These are phyloP conservation scores for Paraphoma sp. DNA, from an alignment of 2,329 filamentous ascomycete genomes.

Conservation along the genomic window DNA sequence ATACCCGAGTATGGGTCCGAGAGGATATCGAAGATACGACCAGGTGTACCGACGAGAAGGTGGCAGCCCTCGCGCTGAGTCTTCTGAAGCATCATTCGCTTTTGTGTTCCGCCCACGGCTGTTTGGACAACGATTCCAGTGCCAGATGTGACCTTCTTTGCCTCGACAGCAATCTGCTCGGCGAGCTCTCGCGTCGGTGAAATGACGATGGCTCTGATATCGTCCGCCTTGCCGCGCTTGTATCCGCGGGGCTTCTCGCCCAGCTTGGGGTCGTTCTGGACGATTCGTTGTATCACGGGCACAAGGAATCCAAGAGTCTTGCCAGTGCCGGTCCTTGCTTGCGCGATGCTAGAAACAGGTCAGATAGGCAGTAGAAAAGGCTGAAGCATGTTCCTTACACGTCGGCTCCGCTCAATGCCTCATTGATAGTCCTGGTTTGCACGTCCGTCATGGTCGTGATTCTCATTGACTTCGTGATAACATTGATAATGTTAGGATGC, in stretches of 20 bases:
- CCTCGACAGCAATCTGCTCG: constrained; percentile 74
- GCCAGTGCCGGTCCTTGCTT: constrained; percentile 95
- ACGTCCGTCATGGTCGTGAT: constrained; percentile 92
- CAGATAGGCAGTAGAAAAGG: constrained; percentile 11
- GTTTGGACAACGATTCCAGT: constrained; percentile 75
- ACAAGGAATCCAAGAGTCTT: constrained; percentile 95
- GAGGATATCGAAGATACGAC: constrained; percentile 83
- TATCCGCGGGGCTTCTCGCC: constrained; percentile 52
- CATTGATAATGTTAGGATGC: constrained; percentile 68
- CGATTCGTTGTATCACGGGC: constrained; percentile 81
- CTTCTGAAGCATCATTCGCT: constrained; percentile 68
- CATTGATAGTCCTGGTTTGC: constrained; percentile 81
- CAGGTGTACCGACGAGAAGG: constrained; percentile 88
- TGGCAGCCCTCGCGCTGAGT: constrained; percentile 83
- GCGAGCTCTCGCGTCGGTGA: constrained; percentile 69
- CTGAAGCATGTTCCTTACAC: constrained; percentile 66
- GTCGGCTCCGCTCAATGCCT: constrained; percentile 80
- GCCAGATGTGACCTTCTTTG: constrained; percentile 67
- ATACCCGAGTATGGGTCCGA: constrained; percentile 69
- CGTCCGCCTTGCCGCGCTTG: constrained; percentile 53
- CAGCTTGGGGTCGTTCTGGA: constrained; percentile 68
- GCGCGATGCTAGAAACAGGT: constrained; percentile 65
- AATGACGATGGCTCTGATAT: constrained; percentile 67
- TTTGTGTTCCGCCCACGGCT: constrained; percentile 92
- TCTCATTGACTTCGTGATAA: constrained; percentile 74